These are phyloP conservation scores for Suhomyces kilbournensis DNA, from an alignment of 805 yeast genomes.

Conservation along the genomic window DNA sequence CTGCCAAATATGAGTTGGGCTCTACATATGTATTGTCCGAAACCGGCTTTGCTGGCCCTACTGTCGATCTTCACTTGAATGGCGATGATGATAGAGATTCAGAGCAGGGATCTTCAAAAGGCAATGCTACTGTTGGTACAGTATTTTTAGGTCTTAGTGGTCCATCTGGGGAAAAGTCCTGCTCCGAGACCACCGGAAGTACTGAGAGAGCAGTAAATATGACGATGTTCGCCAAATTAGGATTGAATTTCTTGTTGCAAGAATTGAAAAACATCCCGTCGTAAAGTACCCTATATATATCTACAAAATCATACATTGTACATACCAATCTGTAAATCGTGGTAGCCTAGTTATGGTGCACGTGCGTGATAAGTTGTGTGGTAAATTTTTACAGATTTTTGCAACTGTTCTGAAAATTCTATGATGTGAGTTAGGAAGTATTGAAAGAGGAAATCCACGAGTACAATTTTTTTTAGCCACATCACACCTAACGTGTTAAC, in stretches of 20 bases:
- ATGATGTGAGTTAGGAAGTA: not conserved
- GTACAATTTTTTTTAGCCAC: not conserved
- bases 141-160: conserved; percentile 72
- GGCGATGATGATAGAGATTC: conserved; percentile 20
- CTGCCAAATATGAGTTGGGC: conserved; percentile 75
- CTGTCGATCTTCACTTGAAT: conserved; percentile 39
- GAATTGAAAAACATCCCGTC: conserved; percentile 26
- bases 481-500: not conserved
- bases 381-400: not conserved
- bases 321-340: not conserved
- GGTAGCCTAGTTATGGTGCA: not conserved
- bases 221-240: conserved; percentile 70
- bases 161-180: conserved; percentile 54
- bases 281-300: not conserved
- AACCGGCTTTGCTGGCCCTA: conserved; percentile 87
- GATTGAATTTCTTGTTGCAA: conserved; percentile 57
- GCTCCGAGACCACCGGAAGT: conserved; percentile 43
- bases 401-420: not conserved
- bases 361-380: not conserved
- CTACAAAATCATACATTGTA: not conserved
- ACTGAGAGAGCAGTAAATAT: conserved; percentile 63
- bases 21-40: conserved; percentile 80
- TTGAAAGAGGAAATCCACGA: not conserved
- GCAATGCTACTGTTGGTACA: conserved; percentile 50
- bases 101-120: conserved; percentile 4